Base-by-base conservation (phyloP, 352 stramenopile genomes). In the Phytophthora uliginosa region DNA sequence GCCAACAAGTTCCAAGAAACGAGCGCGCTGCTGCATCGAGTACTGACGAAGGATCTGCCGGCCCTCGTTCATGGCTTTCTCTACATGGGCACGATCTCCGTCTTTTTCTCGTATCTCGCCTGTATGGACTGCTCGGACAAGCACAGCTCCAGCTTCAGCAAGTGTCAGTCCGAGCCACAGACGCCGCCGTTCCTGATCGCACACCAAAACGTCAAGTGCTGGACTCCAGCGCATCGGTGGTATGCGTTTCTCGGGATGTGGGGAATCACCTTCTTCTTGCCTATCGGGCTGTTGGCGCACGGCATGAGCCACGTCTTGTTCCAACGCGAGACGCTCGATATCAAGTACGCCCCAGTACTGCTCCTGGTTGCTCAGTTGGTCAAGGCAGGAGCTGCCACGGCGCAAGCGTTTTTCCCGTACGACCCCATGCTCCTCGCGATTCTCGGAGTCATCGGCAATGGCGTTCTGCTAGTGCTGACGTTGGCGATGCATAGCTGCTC, bases 251-350 rank as follows among this genome's bases (percentile, higher is more conserved):
- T 92, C 3, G 84, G 82, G 2, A 53, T 90, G n/a, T 85, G 81
- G 78, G 82, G 82, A 0, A 73, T 88, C 18, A 82, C 81, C 6
- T 89, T 89, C 71, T 89, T 90, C 67, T 40, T 92, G 8, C 84
- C 81, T 1, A 85, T 92, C 15, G 84, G 82, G 2, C 52, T 92
- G 34, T 69, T 92, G 26, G 73, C 80, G 7, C 78, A 88, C 34
- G 84, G 84, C 22, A 90, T 92, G 84, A 89, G 76, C 50, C 82
- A 92, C 24, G 84, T 92, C 20, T 48, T 92, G 45, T 92, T 92
- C 45, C 81, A 86, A 45, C 77, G 84, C 34, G 84, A 90, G 53
- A 82, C 76, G 33, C 63, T 90, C 18, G 84, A 90, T 60, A 83
- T 90, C 66, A 89, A 90, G 59, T 92, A 88, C 28, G 84, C 84